phyloP scores from a whole-genome alignment of 306 rosid species.

The Abrus precatorius region DNA sequence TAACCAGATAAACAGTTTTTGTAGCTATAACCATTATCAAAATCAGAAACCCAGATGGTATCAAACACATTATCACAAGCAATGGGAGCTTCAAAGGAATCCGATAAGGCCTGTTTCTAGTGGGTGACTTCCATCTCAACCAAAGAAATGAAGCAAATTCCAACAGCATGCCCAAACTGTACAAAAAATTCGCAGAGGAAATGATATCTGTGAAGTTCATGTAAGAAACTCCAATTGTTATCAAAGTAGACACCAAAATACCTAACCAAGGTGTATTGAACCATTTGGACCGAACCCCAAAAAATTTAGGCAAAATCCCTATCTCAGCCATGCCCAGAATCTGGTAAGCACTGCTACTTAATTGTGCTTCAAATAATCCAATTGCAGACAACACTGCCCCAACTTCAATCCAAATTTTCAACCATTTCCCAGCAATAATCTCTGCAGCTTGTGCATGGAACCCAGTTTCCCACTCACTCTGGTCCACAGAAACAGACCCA shows the following conservation, averaged over 20 bases:
- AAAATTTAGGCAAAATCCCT: conserved; percentile 61
- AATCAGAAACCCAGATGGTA: conserved; percentile 64
- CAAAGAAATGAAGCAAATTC: conserved; percentile 70
- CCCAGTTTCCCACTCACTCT: conserved; percentile 53
- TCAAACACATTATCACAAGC: conserved; percentile 56
- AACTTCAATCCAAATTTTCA: conserved; percentile 59
- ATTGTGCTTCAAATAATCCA: conserved; percentile 73
- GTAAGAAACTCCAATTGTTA: conserved; percentile 57
- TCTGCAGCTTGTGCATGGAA: conserved; percentile 66
- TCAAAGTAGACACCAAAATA: conserved; percentile 53
- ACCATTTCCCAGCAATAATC: conserved; percentile 66
- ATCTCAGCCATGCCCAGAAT: conserved; percentile 74
- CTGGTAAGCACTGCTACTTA: conserved; percentile 74
- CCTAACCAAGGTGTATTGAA: conserved; percentile 80
- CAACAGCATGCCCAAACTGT: conserved; percentile 68
- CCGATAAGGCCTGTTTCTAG: conserved; percentile 52
- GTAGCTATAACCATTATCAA: conserved; percentile 61
- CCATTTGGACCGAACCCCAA: conserved; percentile 48
- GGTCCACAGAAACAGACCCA: conserved; percentile 47
- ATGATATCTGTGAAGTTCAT: conserved; percentile 53
- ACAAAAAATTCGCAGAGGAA: conserved; percentile 61
- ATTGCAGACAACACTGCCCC: conserved; percentile 69
- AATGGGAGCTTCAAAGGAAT: conserved; percentile 59
- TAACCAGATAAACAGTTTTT: conserved; percentile 55
- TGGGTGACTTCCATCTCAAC: conserved; percentile 63